A percentile compares a stretch with the other conserved stretches of the same genome.
phyloP scores from a whole-genome alignment of 495 filamentous ascomycete species.

The Penicillium canescens region DNA sequence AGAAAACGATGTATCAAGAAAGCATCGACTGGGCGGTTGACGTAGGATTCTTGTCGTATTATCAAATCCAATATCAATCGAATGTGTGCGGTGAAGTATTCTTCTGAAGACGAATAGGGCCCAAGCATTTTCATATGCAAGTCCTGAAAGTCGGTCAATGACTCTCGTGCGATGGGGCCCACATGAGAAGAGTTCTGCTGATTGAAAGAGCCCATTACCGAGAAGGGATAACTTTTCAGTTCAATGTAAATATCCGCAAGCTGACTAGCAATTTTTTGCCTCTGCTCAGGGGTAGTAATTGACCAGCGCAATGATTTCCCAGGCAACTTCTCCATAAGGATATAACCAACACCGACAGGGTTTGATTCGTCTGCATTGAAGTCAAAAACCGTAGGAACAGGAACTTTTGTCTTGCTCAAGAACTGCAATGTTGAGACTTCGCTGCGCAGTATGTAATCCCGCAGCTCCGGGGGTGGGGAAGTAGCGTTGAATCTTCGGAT shows the following conservation, averaged over 20 bases:
- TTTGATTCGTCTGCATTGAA: slow-evolving; percentile 29
- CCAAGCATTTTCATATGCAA: slow-evolving; percentile 14
- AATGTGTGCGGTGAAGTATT: slow-evolving; percentile 19
- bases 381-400: slow-evolving; percentile 30
- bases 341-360: slow-evolving; percentile 35
- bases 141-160: slow-evolving; percentile 24
- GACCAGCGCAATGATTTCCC: slow-evolving; percentile 37
- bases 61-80: slow-evolving; percentile 30
- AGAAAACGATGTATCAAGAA: slow-evolving; percentile 40
- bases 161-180: slow-evolving; percentile 34
- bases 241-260: slow-evolving; percentile 43
- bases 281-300: slow-evolving; percentile 22
- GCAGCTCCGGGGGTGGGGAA: slow-evolving; percentile 29
- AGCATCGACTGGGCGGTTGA: slow-evolving; percentile 28
- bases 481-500: slow-evolving; percentile 31
- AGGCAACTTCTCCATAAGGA: slow-evolving; percentile 45
- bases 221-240: slow-evolving; percentile 32
- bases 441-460: slow-evolving; percentile 32
- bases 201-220: slow-evolving; percentile 28
- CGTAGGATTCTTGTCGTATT: slow-evolving; percentile 27
- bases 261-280: slow-evolving; percentile 34
- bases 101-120: slow-evolving; percentile 21
- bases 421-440: slow-evolving; percentile 36
- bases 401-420: slow-evolving; percentile 28
- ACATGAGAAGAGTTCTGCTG: slow-evolving; percentile 19